Conservation (phyloP, 768 basidiomycete species). For the Xerocomellus dryophilus region DNA sequence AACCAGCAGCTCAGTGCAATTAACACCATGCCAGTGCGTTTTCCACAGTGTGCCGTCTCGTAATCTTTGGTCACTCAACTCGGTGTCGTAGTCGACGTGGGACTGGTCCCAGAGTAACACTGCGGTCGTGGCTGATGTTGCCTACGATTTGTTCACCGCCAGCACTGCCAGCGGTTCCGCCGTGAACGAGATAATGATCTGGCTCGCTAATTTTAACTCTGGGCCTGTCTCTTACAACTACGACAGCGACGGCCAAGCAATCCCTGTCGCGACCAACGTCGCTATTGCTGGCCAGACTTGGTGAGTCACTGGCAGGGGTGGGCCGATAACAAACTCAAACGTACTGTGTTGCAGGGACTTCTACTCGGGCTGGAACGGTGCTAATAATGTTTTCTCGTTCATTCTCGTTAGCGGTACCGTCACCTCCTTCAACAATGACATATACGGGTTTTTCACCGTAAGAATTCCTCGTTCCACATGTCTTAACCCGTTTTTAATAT, state of each 20-base stretch:
- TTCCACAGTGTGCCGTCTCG: not conserved
- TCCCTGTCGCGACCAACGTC: not conserved
- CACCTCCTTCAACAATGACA: not conserved
- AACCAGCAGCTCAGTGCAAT: constrained; percentile 20
- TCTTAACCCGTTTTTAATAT: not conserved
- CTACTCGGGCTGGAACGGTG: not conserved
- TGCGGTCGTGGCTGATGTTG: constrained; percentile 52
- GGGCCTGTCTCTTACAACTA: not conserved
- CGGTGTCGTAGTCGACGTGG: constrained; percentile 34
- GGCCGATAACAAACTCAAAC: not conserved
- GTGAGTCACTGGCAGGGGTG: not conserved
- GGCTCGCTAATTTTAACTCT: constrained; percentile 48
- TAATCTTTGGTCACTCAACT: not conserved
- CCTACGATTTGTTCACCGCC: constrained; percentile 64
- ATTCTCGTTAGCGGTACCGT: not conserved
- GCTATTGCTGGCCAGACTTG: not conserved
- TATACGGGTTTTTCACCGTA: not conserved
- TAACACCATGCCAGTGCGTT: constrained; percentile 50
- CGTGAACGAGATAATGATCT: constrained; percentile 55
- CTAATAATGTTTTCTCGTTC: not conserved
- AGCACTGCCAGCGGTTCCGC: constrained; percentile 45
- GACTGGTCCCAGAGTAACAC: constrained; percentile 49
- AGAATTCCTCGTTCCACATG: not conserved
- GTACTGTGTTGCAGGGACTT: not conserved
- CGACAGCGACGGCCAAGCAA: not conserved